Base-by-base conservation (phyloP, 169 alveolate genomes). In the Cryptosporidium canis region DNA sequence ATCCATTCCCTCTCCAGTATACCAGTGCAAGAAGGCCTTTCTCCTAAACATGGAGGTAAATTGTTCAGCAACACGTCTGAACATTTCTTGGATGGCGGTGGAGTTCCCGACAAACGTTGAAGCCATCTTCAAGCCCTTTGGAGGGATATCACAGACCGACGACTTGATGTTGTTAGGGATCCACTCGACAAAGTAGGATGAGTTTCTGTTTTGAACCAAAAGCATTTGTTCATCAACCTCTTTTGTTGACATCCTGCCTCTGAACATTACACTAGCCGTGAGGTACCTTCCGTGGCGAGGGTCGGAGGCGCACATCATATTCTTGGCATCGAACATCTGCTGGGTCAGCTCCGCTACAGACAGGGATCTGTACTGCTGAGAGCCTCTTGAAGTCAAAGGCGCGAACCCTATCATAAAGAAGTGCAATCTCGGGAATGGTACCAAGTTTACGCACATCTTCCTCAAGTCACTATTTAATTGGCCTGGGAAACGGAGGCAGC, bases 191-290 rank as follows among this genome's bases (percentile, higher is more conserved):
- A 97, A 97, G 95, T 96, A 97, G 66, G 99, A 95, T 65, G 98
- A 95, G 96, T 97, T 98, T 95, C 98, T 97, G 94, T 97, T 97
- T 94, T 98, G 98, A 33, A 98, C 99, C 90, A 96, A 96, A 45
- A 96, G 94, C 99, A 98, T 98, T 92, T 98, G 98, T 93, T 98
- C 99, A 83, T 98, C 99, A 58, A 98, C 99, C 92, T 97, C 99
- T 92, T 98, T 97, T 83, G 99, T 98, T 85, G 99, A 96, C 99
- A 98, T 98, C 93, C 99, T 95, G 77, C 99, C 99, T 91, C 99
- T 96, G 98, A 97, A 98, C 95, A 96, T 93, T 51, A 99, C 99
- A 43, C 99, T 96, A 27, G 99, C 99, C 66, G 99, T 98, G 87
- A 98, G 96, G 92, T 98, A 98, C 90, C 99, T 94, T 56, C 99